Conservation (phyloP, 208 protist species). For the Lotmaria passim region DNA sequence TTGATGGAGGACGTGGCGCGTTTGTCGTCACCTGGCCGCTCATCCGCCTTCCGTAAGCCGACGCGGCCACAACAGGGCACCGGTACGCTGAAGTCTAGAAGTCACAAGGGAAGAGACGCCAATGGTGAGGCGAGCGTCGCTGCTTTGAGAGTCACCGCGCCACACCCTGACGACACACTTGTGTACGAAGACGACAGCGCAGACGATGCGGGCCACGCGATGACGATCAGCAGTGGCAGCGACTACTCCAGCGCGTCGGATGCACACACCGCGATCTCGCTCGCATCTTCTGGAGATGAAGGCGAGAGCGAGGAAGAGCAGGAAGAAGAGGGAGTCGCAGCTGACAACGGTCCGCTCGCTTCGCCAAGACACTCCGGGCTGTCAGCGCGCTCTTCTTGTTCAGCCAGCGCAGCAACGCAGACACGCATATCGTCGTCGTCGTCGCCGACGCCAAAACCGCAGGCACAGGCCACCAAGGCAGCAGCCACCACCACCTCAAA, state of each 20-base stretch:
- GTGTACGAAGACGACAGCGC: conserved; percentile 23
- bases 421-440: neutral
- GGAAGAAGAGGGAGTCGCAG: neutral
- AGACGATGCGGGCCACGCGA: neutral
- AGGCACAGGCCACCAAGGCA: neutral
- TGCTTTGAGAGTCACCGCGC: no score
- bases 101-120: neutral
- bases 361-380: no score
- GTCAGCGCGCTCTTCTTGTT: neutral
- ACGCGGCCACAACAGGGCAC: no score
- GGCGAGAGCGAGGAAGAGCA: neutral
- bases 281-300: neutral
- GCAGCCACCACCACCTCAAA: neutral
- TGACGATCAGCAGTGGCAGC: no score
- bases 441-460: no score
- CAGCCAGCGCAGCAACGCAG: neutral
- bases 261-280: neutral
- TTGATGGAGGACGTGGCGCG: conserved; percentile 2
- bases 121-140: neutral
- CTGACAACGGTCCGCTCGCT: neutral
- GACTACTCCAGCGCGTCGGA: neutral
- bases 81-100: neutral
- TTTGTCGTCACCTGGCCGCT: neutral
- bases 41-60: no score
- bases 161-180: conserved; percentile 17